These are phyloP conservation scores for Saccharomycopsis capsularis DNA, from an alignment of 805 yeast species.

Conservation along the genomic window DNA sequence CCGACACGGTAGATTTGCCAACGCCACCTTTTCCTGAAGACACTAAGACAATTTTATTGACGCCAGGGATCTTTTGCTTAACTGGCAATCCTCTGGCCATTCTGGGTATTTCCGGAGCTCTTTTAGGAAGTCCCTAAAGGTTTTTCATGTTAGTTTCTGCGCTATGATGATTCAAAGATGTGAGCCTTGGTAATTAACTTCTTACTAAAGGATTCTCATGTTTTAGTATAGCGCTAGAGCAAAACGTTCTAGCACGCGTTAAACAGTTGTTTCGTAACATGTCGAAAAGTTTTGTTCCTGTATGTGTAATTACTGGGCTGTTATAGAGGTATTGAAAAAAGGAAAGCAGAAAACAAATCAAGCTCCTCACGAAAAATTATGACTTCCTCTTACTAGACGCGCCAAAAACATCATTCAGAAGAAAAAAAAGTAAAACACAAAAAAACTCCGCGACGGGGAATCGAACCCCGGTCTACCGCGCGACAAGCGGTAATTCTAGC, in stretches of 20 bases:
- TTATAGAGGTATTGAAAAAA: no score
- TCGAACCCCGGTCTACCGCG: slow-evolving; percentile 23
- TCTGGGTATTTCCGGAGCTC: slow-evolving; percentile 2
- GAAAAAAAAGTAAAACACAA: slow-evolving; percentile 1
- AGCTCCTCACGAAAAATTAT: no score
- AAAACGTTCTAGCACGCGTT: no score
- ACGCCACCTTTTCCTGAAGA: slow-evolving; percentile 93
- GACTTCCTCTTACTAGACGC: slow-evolving; percentile 53
- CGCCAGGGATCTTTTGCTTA: slow-evolving; percentile 51
- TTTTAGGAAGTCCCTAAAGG: slow-evolving; percentile 25
- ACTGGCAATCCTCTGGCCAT: slow-evolving; percentile 36
- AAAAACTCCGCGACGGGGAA: slow-evolving; percentile 22
- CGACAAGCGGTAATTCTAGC: slow-evolving; percentile 35
- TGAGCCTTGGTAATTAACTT: no score
- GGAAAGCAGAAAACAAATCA: no score
- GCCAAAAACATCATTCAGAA: neutral
- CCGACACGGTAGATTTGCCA: slow-evolving; percentile 80
- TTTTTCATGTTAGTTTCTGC: no score
- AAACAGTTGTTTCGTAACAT: no score
- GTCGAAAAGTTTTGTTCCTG: no score
- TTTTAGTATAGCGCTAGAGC: neutral
- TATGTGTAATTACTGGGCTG: no score
- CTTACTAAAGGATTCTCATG: neutral
- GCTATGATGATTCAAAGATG: no score
- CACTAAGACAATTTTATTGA: slow-evolving; percentile 55